Evolutionary conservation across 495 filamentous ascomycete genomes (phyloP), one percentile per base, ranked within the genome.

Genomic region (Astrothelium subdiscretum): DNA sequence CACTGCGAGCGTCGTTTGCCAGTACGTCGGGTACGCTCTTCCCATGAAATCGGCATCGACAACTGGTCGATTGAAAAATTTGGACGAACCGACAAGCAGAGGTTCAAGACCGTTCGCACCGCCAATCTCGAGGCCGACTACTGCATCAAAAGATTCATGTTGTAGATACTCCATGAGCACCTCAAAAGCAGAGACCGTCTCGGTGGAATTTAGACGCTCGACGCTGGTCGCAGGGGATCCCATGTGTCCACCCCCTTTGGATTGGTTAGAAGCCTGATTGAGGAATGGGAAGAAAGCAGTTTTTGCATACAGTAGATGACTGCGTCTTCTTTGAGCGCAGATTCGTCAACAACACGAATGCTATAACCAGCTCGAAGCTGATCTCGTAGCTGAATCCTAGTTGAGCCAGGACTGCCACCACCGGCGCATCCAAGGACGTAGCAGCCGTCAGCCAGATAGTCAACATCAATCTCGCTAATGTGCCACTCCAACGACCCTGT

Each of bases 391-490:
- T 74, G 68, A 3, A 66, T 51, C 15, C 64, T 26, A 20, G 51
- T 63, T 5, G 75, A 66, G 57, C 79, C 80, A 11, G 80, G 80
- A 11, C 73, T 77, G 3, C 80, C 80, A 13, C 84, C 83, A 0
- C 83, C 83, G 8, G 82, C 84, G 0, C 79, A 82, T 4, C 83
- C 84, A 15, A 87, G 79, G 60, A 87, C 79, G 62, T 83, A 82
- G 65, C 81, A 82, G 1, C 84, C 84, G 26, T 76, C 78, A 1
- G 79, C 73, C 24, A 87, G 80, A 73, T 80, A 87, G 13, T 69
- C 43, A 4, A 86, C 73, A 69, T 87, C 84, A 0, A 78, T 80
- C 51, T 81, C 74, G 40, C 73, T 73, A 61, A 85, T 62, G 71
- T 80, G 74, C 83, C 82, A 85, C 43, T 80, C 69, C 32, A 54